A percentile compares a stretch with the other conserved stretches of the same genome.
Evolutionary conservation across 495 filamentous ascomycete species (phyloP).

Genomic region (Aspergillus steynii): DNA sequence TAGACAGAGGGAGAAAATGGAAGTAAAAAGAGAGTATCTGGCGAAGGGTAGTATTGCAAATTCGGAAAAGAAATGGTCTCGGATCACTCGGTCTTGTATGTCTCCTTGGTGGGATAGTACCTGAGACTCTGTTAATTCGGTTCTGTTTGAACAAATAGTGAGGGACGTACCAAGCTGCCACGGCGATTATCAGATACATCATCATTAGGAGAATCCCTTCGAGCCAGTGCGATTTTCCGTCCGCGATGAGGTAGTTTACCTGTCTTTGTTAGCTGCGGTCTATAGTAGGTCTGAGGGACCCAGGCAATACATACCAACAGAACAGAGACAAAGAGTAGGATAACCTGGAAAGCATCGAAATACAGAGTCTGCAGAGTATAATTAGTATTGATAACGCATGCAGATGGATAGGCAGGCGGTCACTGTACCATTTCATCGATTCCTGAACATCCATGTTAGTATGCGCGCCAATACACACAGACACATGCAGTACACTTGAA

Average conservation of each 20-base stretch:
- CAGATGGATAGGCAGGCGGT: background rate
- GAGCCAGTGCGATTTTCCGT: constrained; percentile 63
- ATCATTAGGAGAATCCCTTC: constrained; percentile 75
- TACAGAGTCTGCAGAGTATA: constrained; percentile 59
- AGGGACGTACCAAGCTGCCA: constrained; percentile 52
- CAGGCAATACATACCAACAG: constrained; percentile 48
- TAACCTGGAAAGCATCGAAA: constrained; percentile 82
- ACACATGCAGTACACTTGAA: background rate
- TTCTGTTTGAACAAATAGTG: background rate
- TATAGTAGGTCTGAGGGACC: background rate
- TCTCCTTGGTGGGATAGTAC: constrained; percentile 26
- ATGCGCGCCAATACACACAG: background rate
- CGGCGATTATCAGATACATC: constrained; percentile 72
- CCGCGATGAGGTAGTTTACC: constrained; percentile 79
- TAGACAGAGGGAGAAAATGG: no score
- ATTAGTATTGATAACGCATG: constrained; percentile 17
- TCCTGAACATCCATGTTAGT: constrained; percentile 13
- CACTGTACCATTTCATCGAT: constrained; percentile 40
- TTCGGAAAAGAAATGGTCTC: background rate
- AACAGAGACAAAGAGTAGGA: constrained; percentile 74
- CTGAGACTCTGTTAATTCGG: constrained; percentile 30
- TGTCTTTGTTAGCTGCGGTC: constrained; percentile 11
- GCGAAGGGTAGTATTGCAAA: no score
- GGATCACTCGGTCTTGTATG: background rate
- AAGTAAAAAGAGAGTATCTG: background rate